Evolutionary conservation across 345 rosid genomes (phyloP), one percentile per base, ranked within the genome.

Genomic region (Populus alba): DNA sequence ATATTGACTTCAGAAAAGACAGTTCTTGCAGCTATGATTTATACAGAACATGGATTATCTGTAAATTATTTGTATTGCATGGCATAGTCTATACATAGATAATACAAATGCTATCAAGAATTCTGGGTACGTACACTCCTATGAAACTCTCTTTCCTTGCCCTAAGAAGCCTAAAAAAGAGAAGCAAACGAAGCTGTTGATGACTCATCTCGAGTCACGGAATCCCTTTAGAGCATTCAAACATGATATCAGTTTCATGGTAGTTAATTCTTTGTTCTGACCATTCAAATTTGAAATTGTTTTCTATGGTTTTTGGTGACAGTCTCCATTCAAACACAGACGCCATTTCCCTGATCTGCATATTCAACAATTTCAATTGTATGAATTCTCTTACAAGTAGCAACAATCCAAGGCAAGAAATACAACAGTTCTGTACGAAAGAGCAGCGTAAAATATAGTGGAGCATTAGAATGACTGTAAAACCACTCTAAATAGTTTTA

Each of bases 301-400:
- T 80, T 67, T 74, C 85, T 72, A 23, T 71, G 75, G 45, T 65
- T 83, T 38, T 78, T 86, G 78, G 73, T 72, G 39, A 75, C 77
- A 11, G 80, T 84, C 11, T 16, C 66, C 78, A 86, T 79, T 90
- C 93, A 75, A 92, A 92, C 59, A 85, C 77, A 73, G 90, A 89
- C 17, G 86, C 79, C 85, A 87, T 76, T 73, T 82, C 93, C 77
- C 88, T 87, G 57, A 91, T 87, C 97, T 92, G 95, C 86, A 84
- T 76, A 80, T 37, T 51, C 68, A 68, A 33, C 55, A 66, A 73
- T 71, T 25, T 16, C 1, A 25, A 51, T 39, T 33, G 8, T 53
- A 72, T 75, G 18, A 68, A 55, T n/a, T 16, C 37, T 53, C 66
- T 55, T 23, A 65, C 23, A 41, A 49, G 66, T 37, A 27, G 63